Evolutionary conservation across 2,329 filamentous ascomycete species (phyloP).

Genomic region (Microcyclospora pomicola): DNA sequence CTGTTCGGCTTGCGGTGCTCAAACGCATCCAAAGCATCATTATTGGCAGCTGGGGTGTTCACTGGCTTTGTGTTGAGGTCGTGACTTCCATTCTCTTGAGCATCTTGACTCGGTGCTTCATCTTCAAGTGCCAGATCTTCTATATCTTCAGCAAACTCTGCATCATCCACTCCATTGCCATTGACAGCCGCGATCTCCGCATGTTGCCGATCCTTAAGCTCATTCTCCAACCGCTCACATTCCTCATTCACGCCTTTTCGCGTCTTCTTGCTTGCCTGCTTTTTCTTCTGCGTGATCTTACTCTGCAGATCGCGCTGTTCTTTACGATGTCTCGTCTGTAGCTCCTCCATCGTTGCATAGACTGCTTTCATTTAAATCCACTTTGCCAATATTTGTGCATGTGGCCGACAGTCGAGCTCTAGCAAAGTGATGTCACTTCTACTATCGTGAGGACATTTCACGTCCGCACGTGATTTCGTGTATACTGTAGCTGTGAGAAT

Average conservation of each 20-base stretch:
- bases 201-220: constrained; percentile 41
- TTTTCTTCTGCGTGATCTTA: constrained; percentile 88
- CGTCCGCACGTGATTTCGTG: too few relatives aligned
- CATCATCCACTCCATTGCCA: constrained; percentile 18
- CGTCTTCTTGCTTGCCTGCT: constrained; percentile 76
- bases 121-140: neutral
- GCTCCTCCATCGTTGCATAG: constrained; percentile 47
- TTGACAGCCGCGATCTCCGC: constrained; percentile 35
- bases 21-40: constrained; percentile 12
- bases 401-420: too few relatives aligned
- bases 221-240: constrained; percentile 43
- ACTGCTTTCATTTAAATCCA: too few relatives aligned
- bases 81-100: neutral
- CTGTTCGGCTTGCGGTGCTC: constrained; percentile 64
- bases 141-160: constrained; percentile 5
- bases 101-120: neutral
- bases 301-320: constrained; percentile 78
- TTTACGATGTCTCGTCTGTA: constrained; percentile 69
- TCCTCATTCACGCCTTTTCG: constrained; percentile 48
- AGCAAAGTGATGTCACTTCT: too few relatives aligned
- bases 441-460: too few relatives aligned
- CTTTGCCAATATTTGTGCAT: too few relatives aligned
- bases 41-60: constrained; percentile 1
- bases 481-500: too few relatives aligned
- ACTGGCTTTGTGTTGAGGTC: constrained; percentile 4